phyloP scores from a whole-genome alignment of 2,329 filamentous ascomycete species.

The Pseudocercospora macadamiae region DNA sequence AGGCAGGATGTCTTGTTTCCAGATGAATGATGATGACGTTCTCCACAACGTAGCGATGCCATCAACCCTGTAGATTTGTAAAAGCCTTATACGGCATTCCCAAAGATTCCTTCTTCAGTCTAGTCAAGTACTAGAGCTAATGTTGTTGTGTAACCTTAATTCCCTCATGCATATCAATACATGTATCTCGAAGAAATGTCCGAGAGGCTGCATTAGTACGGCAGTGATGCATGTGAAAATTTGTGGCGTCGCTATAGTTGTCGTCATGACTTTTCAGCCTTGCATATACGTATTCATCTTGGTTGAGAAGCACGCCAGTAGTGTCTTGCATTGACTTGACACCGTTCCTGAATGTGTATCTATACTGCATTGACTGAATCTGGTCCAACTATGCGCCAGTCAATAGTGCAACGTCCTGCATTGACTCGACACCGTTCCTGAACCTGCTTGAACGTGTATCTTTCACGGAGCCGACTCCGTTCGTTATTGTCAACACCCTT shows the following conservation, averaged over 20 bases:
- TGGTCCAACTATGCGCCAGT: not conserved
- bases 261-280: conserved; percentile 7
- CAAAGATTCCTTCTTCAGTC: too few species aligned
- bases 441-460: too few species aligned
- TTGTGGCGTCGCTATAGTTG: not conserved
- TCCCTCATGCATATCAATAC: not conserved
- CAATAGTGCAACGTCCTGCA: not conserved
- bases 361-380: not conserved
- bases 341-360: too few species aligned
- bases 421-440: not conserved
- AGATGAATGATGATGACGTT: not conserved
- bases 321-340: too few species aligned
- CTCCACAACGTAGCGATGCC: too few species aligned
- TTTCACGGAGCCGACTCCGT: not conserved
- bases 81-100: not conserved
- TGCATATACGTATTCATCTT: too few species aligned
- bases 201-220: not conserved
- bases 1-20: not conserved
- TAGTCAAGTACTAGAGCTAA: too few species aligned
- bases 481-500: too few species aligned
- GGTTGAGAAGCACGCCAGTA: too few species aligned
- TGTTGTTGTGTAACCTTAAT: conserved; percentile 2
- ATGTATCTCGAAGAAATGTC: not conserved
- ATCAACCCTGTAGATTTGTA: too few species aligned
- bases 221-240: too few species aligned